A percentile compares a stretch with the other conserved stretches of the same genome.
Conservation (phyloP, 148 eudicot species). For the Pouteria glomerata region DNA sequence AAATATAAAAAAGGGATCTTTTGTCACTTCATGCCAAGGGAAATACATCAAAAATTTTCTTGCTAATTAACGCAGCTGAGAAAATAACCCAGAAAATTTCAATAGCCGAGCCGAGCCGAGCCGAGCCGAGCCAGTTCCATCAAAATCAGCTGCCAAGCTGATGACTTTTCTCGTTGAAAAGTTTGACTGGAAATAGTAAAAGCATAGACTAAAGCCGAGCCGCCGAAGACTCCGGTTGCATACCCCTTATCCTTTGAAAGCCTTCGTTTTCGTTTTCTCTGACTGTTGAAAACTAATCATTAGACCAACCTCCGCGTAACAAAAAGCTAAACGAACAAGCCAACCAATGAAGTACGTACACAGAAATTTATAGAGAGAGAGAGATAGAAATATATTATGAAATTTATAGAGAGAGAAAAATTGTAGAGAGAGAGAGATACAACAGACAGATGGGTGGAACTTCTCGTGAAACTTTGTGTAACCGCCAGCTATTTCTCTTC, state of each 20-base stretch:
- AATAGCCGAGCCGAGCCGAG: not conserved
- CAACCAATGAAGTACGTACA: not conserved
- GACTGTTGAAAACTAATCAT: slow-evolving; percentile 25
- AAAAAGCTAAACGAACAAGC: slow-evolving; percentile 5
- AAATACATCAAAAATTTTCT: not conserved
- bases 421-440: not conserved
- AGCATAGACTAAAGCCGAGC: slow-evolving; percentile 5
- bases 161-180: slow-evolving; percentile 8
- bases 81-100: not conserved
- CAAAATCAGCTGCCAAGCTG: not conserved
- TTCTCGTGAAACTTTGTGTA: slow-evolving; percentile 6
- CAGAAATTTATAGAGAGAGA: not conserved
- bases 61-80: not conserved
- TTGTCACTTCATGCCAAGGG: slow-evolving; percentile 5
- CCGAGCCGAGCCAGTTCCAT: too few relatives aligned
- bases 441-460: not conserved
- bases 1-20: slow-evolving; percentile 7
- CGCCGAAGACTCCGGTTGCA: not conserved
- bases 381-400: not conserved
- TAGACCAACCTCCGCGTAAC: slow-evolving; percentile 18
- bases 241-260: too few relatives aligned
- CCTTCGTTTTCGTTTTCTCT: slow-evolving; percentile 29
- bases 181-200: slow-evolving; percentile 5
- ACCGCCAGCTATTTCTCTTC: slow-evolving; percentile 19
- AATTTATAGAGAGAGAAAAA: not conserved